phyloP scores from a whole-genome alignment of 805 yeast species.

The Komagataella phaffii region DNA sequence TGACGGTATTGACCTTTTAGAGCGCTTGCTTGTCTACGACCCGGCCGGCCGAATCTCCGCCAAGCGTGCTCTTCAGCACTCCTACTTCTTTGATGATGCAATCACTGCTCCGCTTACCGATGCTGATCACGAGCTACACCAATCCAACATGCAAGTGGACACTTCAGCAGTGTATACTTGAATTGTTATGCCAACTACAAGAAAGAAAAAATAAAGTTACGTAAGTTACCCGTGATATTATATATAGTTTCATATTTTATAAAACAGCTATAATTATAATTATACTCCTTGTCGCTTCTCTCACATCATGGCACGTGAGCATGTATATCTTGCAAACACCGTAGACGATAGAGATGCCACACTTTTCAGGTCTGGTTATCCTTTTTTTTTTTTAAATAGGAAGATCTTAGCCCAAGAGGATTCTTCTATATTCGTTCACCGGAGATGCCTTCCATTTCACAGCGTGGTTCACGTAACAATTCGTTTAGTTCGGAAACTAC shows the following conservation, averaged over 20 bases:
- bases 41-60: slow-evolving; percentile 93
- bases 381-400: neutral
- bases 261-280: neutral
- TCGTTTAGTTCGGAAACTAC: neutral
- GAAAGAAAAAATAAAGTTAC: neutral
- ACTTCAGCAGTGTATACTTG: slow-evolving; percentile 18
- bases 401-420: neutral
- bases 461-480: neutral
- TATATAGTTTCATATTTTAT: neutral
- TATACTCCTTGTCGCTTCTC: neutral
- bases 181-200: neutral
- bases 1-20: slow-evolving; percentile 75
- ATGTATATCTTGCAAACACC: neutral
- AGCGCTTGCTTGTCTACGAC: slow-evolving; percentile 72
- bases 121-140: slow-evolving; percentile 16
- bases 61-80: slow-evolving; percentile 80
- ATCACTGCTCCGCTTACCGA: slow-evolving; percentile 6
- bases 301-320: neutral
- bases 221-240: neutral
- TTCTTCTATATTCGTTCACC: neutral
- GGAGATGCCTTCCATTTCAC: neutral
- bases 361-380: neutral
- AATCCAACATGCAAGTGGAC: slow-evolving; percentile 21
- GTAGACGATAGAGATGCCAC: neutral
- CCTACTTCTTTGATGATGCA: slow-evolving; percentile 58